These are phyloP conservation scores for Malus fusca DNA, from an alignment of 306 rosid species.

Conservation along the genomic window DNA sequence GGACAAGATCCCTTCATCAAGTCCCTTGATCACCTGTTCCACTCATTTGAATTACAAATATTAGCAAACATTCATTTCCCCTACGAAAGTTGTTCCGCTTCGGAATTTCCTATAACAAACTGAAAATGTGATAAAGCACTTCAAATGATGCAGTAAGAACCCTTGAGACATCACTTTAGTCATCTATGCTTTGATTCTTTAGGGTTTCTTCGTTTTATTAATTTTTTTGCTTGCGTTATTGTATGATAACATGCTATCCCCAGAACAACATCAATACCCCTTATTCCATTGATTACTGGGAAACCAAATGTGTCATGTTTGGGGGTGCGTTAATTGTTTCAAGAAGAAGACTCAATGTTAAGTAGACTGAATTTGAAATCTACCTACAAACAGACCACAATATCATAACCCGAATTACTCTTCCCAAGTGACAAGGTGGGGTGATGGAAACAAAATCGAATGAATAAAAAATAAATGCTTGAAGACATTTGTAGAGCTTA, in stretches of 20 bases:
- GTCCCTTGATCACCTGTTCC: conserved; percentile 90
- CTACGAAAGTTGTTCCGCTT: not conserved
- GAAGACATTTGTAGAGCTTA: conserved; percentile 19
- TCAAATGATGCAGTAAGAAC: not conserved
- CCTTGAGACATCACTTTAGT: not conserved
- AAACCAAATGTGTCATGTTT: not conserved
- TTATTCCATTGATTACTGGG: not conserved
- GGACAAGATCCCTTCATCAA: conserved; percentile 84
- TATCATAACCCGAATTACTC: not conserved
- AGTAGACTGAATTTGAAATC: not conserved
- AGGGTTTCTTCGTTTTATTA: not conserved
- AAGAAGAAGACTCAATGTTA: not conserved
- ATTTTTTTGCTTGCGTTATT: not conserved
- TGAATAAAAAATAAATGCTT: not conserved
- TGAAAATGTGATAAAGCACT: not conserved
- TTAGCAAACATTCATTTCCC: not conserved
- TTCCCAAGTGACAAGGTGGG: not conserved
- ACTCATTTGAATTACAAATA: conserved; percentile 21
- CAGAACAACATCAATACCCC: not conserved
- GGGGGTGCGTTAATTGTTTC: not conserved
- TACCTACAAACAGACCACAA: not conserved
- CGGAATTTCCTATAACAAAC: not conserved
- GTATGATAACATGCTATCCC: not conserved
- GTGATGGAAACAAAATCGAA: not conserved
- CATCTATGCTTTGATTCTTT: no score